Base-by-base conservation (phyloP, 306 rosid genomes). In the Arachis stenosperma region DNA sequence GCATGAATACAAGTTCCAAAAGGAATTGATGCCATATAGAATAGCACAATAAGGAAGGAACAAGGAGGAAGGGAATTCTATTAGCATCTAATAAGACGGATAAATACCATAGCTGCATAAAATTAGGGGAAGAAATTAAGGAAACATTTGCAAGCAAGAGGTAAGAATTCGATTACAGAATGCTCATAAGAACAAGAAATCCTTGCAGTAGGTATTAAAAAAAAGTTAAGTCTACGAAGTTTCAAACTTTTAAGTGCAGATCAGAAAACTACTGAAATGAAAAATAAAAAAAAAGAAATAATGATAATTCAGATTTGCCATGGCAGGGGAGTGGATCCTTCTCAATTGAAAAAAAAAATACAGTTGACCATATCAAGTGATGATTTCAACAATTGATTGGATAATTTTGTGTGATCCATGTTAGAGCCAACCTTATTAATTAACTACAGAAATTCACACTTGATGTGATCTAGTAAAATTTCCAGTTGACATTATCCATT, bases 151-250 rank as follows among this genome's bases (percentile, higher is more conserved):
- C 67, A 63, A 64, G 29, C 9, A 10, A 53, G 37, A 13, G 15
- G 15, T 39, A 9, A 43, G 8, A 46, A 9, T 27, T 27, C 54
- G 12, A 13, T 40, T 51, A 61, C 36, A 52, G 70, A 63, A 51
- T 11, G 15, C 65, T 74, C 8, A 43, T 27, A 50, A 48, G 69
- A 73, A 64, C 33, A 41, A 56, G n/a, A 54, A 53, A 54, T 54
- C 57, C 54, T 3, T 22, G 12, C 44, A 73, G 78, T 17, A 61
- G 13, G 12, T 40, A 10, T 51, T 41, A 10, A 12, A 52, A 52
- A 52, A 3, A 5, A 8, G 10, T 62, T 72, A 33, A 17, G 53
- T 40, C 11, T 42, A 41, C 27, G 29, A 69, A 3, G 44, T 67
- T 67, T 67, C 72, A 67, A 50, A 57, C 43, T 43, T 13, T 3